Evolutionary conservation across 2,329 filamentous ascomycete species (phyloP), one percentile per base, ranked within the genome.

Genomic region (Fusarium nygamai): DNA sequence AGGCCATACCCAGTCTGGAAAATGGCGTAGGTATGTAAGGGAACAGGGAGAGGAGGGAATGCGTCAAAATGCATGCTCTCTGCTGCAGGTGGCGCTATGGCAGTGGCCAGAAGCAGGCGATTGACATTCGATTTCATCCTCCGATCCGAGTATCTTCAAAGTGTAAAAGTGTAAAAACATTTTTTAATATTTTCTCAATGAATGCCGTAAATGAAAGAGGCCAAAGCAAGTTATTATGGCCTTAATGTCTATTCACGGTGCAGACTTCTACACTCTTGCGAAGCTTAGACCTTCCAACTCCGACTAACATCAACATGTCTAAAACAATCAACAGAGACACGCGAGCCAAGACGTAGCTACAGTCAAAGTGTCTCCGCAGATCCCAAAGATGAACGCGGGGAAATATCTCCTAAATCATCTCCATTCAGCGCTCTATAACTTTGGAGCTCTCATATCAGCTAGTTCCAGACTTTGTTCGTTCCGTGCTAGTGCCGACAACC

Each of bases 201-300:
- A 9, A 12, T 27, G n/a, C 19, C 3, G 4, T 22, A 27, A 6
- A 5, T 22, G 12, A 12, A 0, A 12, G 8, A 2, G 8, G 6
- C 4, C 13, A 53, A 27, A 3, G 4, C 0, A 12, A 27, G 1
- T 27, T 4, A 36, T 36, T 19, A 2, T 11, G 0, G 6, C 33
- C 8, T 8, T 4, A 3, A 27, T 8, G 4, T 20, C 3, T 6
- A 6, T 27, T 0, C 12, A 5, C 3, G 6, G 3, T 13, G 33
- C 8, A 22, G 33, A 38, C n/a, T 22, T 27, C 2, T 36, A 17
- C 13, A 17, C 19, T 53, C 19, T 16, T 9, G 13, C 13, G 9
- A 27, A 12, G 13, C 33, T 22, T 27, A 8, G 19, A 12, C 8
- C n/a, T 20, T 27, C 9, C 12, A 14, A 24, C 31, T 1, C 1